Evolutionary conservation across 768 basidiomycete genomes (phyloP).

Genomic region (Suillus subalutaceus): DNA sequence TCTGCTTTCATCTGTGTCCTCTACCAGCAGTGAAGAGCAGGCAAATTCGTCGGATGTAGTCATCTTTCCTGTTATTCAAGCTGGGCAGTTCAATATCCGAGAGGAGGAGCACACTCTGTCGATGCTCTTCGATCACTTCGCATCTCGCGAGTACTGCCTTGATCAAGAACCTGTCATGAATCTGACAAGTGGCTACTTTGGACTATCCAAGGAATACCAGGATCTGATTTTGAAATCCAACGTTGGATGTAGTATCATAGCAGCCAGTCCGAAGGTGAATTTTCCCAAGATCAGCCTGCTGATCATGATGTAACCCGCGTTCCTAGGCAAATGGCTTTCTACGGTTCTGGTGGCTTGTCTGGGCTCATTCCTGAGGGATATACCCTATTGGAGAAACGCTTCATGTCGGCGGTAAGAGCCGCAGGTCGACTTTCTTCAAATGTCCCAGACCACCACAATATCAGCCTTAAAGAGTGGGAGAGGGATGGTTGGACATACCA

Average conservation of each 20-base stretch:
- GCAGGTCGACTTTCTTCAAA: slow-evolving; percentile 41
- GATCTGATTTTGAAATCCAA: slow-evolving; percentile 63
- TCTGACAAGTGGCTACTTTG: slow-evolving; percentile 96
- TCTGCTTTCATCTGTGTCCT: slow-evolving; percentile 22
- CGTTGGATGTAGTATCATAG: slow-evolving; percentile 71
- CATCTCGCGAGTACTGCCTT: slow-evolving; percentile 17
- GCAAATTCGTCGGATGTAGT: slow-evolving; percentile 42
- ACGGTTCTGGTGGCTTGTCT: slow-evolving; percentile 85
- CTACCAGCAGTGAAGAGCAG: slow-evolving; percentile 25
- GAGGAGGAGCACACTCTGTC: slow-evolving; percentile 77
- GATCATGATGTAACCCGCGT: neutral
- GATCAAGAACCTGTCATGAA: slow-evolving; percentile 57
- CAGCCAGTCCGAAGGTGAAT: slow-evolving; percentile 86
- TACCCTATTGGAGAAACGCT: slow-evolving; percentile 82
- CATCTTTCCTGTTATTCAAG: slow-evolving; percentile 85
- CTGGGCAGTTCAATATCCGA: slow-evolving; percentile 81
- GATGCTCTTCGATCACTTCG: slow-evolving; percentile 58
- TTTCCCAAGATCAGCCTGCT: neutral
- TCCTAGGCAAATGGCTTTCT: slow-evolving; percentile 94
- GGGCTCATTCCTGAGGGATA: slow-evolving; percentile 96
- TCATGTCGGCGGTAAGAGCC: slow-evolving; percentile 66
- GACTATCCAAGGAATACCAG: slow-evolving; percentile 81
- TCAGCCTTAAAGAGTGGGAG: slow-evolving; percentile 88
- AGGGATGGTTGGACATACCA: slow-evolving; percentile 95
- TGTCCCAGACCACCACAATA: slow-evolving; percentile 41